Evolutionary conservation across 163 green algal genomes (phyloP).

Genomic region (Chloroidium sp.): DNA sequence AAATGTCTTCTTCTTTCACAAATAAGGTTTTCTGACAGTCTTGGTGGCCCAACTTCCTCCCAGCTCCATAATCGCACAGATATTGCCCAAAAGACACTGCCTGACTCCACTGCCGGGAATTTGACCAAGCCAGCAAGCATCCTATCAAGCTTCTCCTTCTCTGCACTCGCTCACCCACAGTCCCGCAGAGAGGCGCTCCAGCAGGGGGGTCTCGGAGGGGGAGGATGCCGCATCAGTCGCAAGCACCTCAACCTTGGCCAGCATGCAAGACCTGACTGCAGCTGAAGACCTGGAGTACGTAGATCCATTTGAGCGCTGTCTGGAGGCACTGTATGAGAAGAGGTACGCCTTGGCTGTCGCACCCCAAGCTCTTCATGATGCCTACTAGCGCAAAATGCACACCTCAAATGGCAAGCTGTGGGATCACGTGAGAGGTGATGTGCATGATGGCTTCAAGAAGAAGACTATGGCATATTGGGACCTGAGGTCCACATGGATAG

Average conservation of each 20-base stretch:
- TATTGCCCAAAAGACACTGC: no score
- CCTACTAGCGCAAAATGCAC: not conserved
- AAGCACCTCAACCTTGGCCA: conserved; percentile 5
- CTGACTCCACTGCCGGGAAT: no score
- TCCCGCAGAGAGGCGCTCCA: conserved; percentile 7
- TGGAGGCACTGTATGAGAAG: conserved; percentile 42
- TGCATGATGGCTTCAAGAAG: no score
- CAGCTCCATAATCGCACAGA: no score
- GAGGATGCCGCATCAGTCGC: not conserved
- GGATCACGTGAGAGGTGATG: no score
- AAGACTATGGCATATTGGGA: no score
- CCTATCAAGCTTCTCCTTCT: not conserved
- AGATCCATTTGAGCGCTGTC: conserved; percentile 21
- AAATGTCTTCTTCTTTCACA: not conserved
- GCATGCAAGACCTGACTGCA: not conserved
- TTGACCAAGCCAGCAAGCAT: no score
- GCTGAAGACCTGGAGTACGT: conserved; percentile 9
- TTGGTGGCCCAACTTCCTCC: not conserved
- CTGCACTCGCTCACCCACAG: not conserved
- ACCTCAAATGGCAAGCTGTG: no score
- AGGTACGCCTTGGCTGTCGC: conserved; percentile 5
- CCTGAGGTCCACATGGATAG: no score
- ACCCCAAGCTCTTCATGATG: not conserved
- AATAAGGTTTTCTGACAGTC: not conserved
- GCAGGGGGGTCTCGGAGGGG: not conserved